A percentile compares a stretch with the other conserved stretches of the same genome.
Evolutionary conservation across 257 asterid genomes (phyloP).

Genomic region (Jaltomata sinuosa): DNA sequence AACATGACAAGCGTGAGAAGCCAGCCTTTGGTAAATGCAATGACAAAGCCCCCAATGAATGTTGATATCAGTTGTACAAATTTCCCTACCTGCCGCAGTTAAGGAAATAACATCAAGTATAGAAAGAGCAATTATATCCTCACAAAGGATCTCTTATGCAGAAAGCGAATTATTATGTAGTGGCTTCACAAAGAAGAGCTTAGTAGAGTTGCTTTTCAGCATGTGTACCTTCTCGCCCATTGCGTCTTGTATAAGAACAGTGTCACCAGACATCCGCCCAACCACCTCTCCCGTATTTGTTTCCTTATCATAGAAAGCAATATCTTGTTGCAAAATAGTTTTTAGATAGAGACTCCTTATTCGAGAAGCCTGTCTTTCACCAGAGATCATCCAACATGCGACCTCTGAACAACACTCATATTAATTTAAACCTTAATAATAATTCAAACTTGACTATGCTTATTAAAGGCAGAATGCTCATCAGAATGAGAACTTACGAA

Average conservation of each 20-base stretch:
- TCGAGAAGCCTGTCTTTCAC: constrained; percentile 84
- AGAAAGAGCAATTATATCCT: background rate
- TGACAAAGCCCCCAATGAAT: constrained; percentile 60
- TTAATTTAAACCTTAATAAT: background rate
- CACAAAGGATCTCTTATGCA: background rate
- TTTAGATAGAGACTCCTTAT: constrained; percentile 60
- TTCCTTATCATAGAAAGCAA: constrained; percentile 75
- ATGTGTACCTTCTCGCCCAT: constrained; percentile 76
- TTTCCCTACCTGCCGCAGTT: constrained; percentile 51
- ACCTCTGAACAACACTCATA: constrained; percentile 39
- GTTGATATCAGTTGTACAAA: constrained; percentile 63
- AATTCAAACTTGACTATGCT: background rate
- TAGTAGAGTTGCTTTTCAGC: background rate
- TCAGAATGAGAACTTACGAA: constrained; percentile 39
- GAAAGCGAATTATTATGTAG: background rate
- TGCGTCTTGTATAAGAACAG: constrained; percentile 89
- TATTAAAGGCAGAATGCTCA: background rate
- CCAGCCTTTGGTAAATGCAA: constrained; percentile 79
- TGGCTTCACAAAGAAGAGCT: background rate
- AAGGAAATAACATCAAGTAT: background rate
- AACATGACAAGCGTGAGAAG: constrained; percentile 76
- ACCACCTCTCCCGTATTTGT: constrained; percentile 78
- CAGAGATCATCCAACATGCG: constrained; percentile 87
- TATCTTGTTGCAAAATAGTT: constrained; percentile 67
- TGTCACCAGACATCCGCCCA: constrained; percentile 90